Evolutionary conservation across 768 basidiomycete genomes (phyloP).

Genomic region (Pisolithus marmoratus): DNA sequence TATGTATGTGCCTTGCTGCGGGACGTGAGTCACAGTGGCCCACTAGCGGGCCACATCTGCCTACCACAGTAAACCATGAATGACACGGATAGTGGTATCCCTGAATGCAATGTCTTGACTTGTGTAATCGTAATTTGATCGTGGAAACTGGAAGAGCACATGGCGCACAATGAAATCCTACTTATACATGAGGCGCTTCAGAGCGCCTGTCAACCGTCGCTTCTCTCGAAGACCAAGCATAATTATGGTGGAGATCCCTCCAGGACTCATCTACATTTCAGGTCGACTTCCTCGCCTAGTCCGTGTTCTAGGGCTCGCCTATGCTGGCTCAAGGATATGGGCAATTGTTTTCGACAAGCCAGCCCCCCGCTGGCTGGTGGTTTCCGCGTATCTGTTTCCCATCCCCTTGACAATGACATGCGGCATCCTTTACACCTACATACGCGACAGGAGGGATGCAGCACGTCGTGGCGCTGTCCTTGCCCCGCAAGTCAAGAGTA

Average conservation of each 20-base stretch:
- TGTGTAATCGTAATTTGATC: too few relatives aligned
- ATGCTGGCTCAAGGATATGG: slow-evolving; percentile 11
- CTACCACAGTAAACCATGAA: too few relatives aligned
- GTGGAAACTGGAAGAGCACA: too few relatives aligned
- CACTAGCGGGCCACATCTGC: too few relatives aligned
- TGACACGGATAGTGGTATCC: too few relatives aligned
- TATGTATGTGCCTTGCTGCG: too few relatives aligned
- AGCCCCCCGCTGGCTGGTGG: slow-evolving; percentile 13
- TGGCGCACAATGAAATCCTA: too few relatives aligned
- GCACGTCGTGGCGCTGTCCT: slow-evolving; percentile 8
- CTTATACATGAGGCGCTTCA: too few relatives aligned
- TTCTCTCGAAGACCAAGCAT: too few relatives aligned
- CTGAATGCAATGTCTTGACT: too few relatives aligned
- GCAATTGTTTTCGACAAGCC: slow-evolving; percentile 4
- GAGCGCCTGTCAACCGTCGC: not conserved
- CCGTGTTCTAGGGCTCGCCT: slow-evolving; percentile 13
- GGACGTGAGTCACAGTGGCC: too few relatives aligned
- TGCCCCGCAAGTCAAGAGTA: slow-evolving; percentile 30
- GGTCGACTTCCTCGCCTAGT: slow-evolving; percentile 19
- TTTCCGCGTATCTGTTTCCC: slow-evolving; percentile 14
- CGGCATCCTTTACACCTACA: slow-evolving; percentile 38
- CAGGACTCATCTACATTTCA: slow-evolving; percentile 26
- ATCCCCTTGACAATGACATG: slow-evolving; percentile 18
- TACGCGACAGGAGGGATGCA: slow-evolving; percentile 30
- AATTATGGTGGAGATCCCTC: slow-evolving; percentile 25